Conservation (phyloP, 768 basidiomycete genomes). For the Leucogyrophana mollusca region DNA sequence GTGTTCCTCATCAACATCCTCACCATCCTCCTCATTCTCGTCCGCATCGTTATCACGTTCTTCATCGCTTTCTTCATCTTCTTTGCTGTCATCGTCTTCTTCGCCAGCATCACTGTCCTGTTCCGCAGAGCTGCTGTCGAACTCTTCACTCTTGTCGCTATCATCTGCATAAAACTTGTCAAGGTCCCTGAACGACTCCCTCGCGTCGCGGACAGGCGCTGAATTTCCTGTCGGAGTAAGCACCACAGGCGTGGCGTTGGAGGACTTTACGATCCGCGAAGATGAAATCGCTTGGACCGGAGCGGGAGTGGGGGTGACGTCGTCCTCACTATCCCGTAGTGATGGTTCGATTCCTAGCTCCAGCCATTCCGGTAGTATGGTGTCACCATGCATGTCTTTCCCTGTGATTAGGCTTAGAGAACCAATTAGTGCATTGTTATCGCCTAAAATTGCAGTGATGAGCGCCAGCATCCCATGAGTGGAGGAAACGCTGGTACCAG, state of each 20-base stretch:
- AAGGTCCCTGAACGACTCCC: conserved; percentile 54
- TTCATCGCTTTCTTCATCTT: conserved; percentile 11
- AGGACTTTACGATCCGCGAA: conserved; percentile 26
- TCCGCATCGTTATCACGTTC: conserved; percentile 21
- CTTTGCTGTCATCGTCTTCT: conserved; percentile 29
- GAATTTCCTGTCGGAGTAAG: conserved; percentile 54
- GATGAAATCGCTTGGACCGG: conserved; percentile 42
- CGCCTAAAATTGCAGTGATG: no score
- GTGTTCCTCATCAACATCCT: conserved; percentile 28
- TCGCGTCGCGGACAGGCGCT: conserved; percentile 44
- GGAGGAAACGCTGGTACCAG: conserved; percentile 30
- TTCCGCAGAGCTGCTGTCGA: conserved; percentile 22
- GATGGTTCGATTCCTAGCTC: conserved; percentile 80
- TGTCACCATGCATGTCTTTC: conserved; percentile 50
- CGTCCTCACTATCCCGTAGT: conserved; percentile 69
- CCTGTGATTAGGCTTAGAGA: conserved; percentile 64
- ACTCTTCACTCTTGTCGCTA: conserved; percentile 32
- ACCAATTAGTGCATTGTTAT: conserved; percentile 52
- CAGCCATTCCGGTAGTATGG: conserved; percentile 78
- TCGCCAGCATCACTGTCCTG: conserved; percentile 32
- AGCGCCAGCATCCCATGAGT: no score
- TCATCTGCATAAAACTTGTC: conserved; percentile 71
- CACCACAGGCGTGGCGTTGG: conserved; percentile 44
- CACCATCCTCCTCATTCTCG: conserved; percentile 20
- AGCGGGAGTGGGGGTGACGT: conserved; percentile 31